Evolutionary conservation across 1,284 basidiomycete genomes (phyloP).

Genomic region (Ceratobasidium sp.): DNA sequence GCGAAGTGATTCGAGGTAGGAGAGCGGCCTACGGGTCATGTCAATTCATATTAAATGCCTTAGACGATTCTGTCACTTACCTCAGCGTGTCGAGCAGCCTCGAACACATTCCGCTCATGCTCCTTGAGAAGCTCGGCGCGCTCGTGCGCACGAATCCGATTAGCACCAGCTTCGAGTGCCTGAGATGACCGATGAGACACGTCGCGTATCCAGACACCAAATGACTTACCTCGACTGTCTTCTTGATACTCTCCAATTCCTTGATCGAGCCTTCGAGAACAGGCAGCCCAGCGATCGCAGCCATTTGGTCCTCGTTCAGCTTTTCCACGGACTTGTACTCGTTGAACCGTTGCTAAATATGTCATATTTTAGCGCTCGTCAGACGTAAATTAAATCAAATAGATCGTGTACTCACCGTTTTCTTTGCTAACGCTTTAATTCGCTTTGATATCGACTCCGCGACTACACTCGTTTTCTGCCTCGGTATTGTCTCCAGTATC

Average conservation of each 20-base stretch:
- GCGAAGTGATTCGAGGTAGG: constrained; percentile 59
- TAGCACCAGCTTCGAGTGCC: background rate
- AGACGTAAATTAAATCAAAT: no score
- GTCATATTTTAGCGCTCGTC: background rate
- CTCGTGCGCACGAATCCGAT: constrained; percentile 57
- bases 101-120: constrained; percentile 64
- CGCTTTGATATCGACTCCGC: constrained; percentile 82
- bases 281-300: constrained; percentile 73
- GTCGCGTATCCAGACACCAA: constrained; percentile 6
- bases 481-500: constrained; percentile 49
- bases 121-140: constrained; percentile 57
- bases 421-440: constrained; percentile 78
- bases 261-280: constrained; percentile 77
- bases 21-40: constrained; percentile 54
- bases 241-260: constrained; percentile 83
- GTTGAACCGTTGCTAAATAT: constrained; percentile 61
- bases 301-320: constrained; percentile 86
- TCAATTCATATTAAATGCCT: constrained; percentile 22
- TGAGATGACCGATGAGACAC: constrained; percentile 54
- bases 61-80: constrained; percentile 55
- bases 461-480: constrained; percentile 68
- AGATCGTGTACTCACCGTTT: constrained; percentile 70
- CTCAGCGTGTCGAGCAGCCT: constrained; percentile 68
- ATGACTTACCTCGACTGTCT: constrained; percentile 73
- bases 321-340: constrained; percentile 58